phyloP scores from a whole-genome alignment of 2,329 filamentous ascomycete species.

The Thelonectria rubi region DNA sequence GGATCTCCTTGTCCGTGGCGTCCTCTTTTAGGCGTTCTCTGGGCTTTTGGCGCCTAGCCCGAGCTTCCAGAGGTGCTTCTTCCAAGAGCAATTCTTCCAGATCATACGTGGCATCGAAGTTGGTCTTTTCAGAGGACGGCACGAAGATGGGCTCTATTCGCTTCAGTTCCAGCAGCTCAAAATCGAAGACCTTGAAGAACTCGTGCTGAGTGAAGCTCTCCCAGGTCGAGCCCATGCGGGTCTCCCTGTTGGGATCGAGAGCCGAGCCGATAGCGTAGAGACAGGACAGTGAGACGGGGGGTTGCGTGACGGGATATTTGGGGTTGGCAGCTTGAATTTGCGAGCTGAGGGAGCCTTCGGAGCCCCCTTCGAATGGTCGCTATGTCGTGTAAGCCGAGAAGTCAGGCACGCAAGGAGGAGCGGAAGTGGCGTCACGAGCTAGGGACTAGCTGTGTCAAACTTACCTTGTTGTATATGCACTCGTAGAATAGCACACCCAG shows the following conservation, averaged over 20 bases:
- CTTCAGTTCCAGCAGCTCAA: slow-evolving; percentile 83
- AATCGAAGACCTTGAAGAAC: slow-evolving; percentile 89
- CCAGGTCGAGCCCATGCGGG: slow-evolving; percentile 87
- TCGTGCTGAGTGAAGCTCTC: slow-evolving; percentile 86
- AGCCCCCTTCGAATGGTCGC: slow-evolving; percentile 93
- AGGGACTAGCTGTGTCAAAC: slow-evolving; percentile 47
- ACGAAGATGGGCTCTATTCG: slow-evolving; percentile 90
- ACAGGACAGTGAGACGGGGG: slow-evolving; percentile 87
- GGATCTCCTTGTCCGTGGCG: slow-evolving; percentile 92
- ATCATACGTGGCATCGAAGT: slow-evolving; percentile 98
- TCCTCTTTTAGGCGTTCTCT: slow-evolving; percentile 91
- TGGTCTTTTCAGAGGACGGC: slow-evolving; percentile 96
- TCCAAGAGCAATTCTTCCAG: slow-evolving; percentile 92
- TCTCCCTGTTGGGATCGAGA: slow-evolving; percentile 80
- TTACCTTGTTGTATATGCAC: slow-evolving; percentile 97
- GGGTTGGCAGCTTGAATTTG: slow-evolving; percentile 84
- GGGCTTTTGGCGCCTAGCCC: slow-evolving; percentile 92
- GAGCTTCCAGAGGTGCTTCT: slow-evolving; percentile 92
- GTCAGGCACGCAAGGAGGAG: background rate
- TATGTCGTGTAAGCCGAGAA: slow-evolving; percentile 49
- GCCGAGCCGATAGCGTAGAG: slow-evolving; percentile 87
- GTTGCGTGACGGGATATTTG: slow-evolving; percentile 90
- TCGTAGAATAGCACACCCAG: slow-evolving; percentile 98
- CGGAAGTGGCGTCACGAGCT: background rate
- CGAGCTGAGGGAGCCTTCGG: slow-evolving; percentile 80